These are phyloP conservation scores for Penicillium sp. DNA, from an alignment of 2,329 filamentous ascomycete genomes.

Conservation along the genomic window DNA sequence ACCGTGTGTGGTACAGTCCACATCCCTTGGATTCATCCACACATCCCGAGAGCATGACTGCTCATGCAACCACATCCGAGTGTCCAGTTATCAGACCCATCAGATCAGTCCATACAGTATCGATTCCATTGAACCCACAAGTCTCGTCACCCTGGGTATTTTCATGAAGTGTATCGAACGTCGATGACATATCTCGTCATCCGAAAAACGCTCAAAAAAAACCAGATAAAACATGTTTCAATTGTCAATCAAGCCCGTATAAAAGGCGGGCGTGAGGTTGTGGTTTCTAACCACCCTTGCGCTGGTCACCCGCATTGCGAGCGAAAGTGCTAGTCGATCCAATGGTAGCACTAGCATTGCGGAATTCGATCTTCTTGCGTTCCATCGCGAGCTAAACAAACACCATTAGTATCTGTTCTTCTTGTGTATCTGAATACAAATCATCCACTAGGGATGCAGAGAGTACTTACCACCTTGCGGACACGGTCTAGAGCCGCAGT, in stretches of 20 bases:
- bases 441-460: not conserved
- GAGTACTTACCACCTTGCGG: constrained; percentile 48
- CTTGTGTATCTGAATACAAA: not conserved
- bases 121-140: constrained; percentile 3
- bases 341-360: constrained; percentile 41
- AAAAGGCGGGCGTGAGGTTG: not conserved
- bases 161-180: constrained; percentile 13
- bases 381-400: constrained; percentile 46
- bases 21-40: not conserved
- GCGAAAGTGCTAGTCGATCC: constrained; percentile 32
- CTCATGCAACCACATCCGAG: not conserved
- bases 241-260: not conserved
- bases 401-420: not conserved
- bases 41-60: not conserved
- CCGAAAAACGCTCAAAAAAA: constrained; percentile 59
- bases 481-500: constrained; percentile 45
- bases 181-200: constrained; percentile 1
- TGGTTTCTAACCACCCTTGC: constrained; percentile 23
- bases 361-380: constrained; percentile 47
- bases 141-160: constrained; percentile 15
- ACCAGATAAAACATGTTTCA: constrained; percentile 8
- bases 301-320: constrained; percentile 21
- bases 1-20: not conserved
- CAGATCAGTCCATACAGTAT: not conserved
- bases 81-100: not conserved